Base-by-base conservation (phyloP, 257 asterid genomes). In the Thymus mandschuricus region DNA sequence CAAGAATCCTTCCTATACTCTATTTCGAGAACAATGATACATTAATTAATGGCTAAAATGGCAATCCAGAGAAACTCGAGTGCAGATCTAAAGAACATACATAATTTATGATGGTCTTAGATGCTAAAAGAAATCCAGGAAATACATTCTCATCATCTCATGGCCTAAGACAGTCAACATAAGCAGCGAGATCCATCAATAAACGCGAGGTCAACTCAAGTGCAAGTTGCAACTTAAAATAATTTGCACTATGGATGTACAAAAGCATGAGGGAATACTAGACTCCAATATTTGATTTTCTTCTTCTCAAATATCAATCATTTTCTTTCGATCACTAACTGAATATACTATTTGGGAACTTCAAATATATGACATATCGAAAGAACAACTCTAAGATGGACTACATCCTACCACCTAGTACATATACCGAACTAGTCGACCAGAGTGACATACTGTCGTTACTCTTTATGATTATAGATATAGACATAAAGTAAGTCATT, bases 1-100 rank as follows among this genome's bases (percentile, higher is more conserved):
- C 44, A 38, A 74, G 45, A 57, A 57, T 15, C 74, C 54, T 59
- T 64, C 57, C 44, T n/a, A 75, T 67, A 69, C 65, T 60, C 31
- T 38, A 34, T 31, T 11, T 33, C 4, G 28, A 34, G n/a, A 33
- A 70, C 60, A 15, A 34, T 21, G 50, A 29, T 31, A 44, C 56
- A 57, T 46, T 45, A 45, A 8, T 0, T 45, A 45, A 45, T 8
- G 50, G 50, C 29, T 49, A 11, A 21, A 61, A 13, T 51, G 61
- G 69, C 6, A 48, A 46, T 48, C 44, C 66, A 30, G 33, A 72
- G 34, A 27, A 50, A 62, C 21, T 13, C 67, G 38, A 15, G 7
- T 12, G 33, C 3, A 35, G 40, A 41, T 35, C 58, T 59, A 57
- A 62, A 38, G n/a, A 49, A n/a, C 45, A 69, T 31, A 13, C 10